Percentiles rank a stretch among this genome's conserved stretches.
phyloP scores from a whole-genome alignment of 192 early-diverging fungal genomes.

The Coemansia sp. region DNA sequence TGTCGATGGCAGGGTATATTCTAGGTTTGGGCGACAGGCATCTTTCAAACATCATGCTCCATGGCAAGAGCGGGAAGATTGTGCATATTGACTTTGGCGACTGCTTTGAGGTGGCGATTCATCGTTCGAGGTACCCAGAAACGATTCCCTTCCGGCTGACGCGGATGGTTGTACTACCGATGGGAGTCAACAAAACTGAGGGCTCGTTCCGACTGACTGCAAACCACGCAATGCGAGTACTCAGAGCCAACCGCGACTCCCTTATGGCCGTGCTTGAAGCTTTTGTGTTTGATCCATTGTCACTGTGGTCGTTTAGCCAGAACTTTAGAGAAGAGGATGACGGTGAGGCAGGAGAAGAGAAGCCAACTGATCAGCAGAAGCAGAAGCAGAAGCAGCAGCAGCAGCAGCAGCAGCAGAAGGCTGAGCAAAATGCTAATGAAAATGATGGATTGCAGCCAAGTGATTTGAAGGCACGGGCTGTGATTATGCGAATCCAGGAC shows the following conservation, averaged over 20 bases:
- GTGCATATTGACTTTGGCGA: conserved; percentile 98
- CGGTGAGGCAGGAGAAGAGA: neutral
- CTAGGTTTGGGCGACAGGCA: conserved; percentile 96
- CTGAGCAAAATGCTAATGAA: neutral
- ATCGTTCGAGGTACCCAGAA: conserved; percentile 92
- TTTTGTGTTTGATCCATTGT: conserved; percentile 90
- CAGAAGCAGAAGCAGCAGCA: conserved; percentile 10
- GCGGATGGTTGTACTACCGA: conserved; percentile 92
- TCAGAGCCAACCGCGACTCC: conserved; percentile 92
- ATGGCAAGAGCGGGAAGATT: conserved; percentile 84
- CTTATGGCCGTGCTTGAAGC: conserved; percentile 98
- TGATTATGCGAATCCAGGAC: conserved; percentile 88
- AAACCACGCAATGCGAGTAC: conserved; percentile 90
- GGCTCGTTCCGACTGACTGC: conserved; percentile 93
- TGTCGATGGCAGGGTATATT: conserved; percentile 99
- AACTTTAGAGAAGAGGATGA: neutral
- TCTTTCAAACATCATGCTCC: conserved; percentile 93
- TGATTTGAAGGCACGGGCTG: conserved; percentile 77
- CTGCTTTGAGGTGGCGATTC: conserved; percentile 96
- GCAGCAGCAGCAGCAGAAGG: conserved; percentile 1
- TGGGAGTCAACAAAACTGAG: conserved; percentile 97
- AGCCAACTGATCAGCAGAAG: neutral
- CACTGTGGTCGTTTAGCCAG: conserved; percentile 22
- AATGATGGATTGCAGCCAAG: conserved; percentile 26
- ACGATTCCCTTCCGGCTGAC: conserved; percentile 95